Evolutionary conservation across 1,284 basidiomycete genomes (phyloP), one percentile per base, ranked within the genome.

Genomic region (Malassezia obtusa): DNA sequence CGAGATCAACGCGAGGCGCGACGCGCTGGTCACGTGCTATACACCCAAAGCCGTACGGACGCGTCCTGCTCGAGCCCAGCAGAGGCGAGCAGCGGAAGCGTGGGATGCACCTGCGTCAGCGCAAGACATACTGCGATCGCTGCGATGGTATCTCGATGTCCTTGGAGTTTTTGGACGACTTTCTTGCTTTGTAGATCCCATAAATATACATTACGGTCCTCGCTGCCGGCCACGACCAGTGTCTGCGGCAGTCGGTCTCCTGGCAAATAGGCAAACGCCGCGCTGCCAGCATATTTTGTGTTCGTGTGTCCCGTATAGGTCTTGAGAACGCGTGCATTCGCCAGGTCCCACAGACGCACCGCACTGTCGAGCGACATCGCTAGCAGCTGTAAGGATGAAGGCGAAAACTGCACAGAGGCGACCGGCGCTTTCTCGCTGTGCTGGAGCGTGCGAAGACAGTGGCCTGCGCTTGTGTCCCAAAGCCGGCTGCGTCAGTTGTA

Each of bases 391-490:
- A 82, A 82, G 0, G 87, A 89, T 64, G 91, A 91, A 0, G 89
- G 89, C 11, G 91, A 87, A 77, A 98, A 96, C 59, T 79, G 79
- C 44, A 89, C 86, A 71, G 85, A 83, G 4, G 86, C 87, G 58
- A 88, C 87, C 66, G 92, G 88, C 3, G 88, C 86, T 76, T 92
- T 92, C 60, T 91, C 88, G 65, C 91, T 89, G 64, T 96, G 91
- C 11, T 91, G 89, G 24, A 99, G 76, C 4, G 94, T 98, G 75
- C 92, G 96, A 37, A 99, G 78, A 76, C 94, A 99, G 74, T 96
- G 90, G 1, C 91, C 94, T 0, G 89, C 91, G 50, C 89, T 84
- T 0, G 88, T 84, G 68, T 96, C 91, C 94, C 94, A 99, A 1
- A 73, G 44, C 0, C 71, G 60, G 10, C 58, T 59, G 25, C n/a